Evolutionary conservation across 306 rosid genomes (phyloP).

Genomic region (Ochetophila trinervis): DNA sequence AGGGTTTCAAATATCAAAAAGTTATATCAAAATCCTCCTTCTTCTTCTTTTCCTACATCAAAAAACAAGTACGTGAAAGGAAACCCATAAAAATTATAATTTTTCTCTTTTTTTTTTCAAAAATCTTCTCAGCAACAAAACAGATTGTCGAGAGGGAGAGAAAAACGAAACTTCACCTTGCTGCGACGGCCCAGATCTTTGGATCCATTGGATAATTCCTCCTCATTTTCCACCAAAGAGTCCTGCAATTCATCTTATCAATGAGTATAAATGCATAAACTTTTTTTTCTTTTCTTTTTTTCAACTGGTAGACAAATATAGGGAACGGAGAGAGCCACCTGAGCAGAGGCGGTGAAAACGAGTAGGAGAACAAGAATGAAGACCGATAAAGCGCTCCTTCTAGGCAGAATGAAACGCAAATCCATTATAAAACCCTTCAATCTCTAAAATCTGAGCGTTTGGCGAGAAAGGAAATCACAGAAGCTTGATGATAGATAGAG

Average conservation of each 20-base stretch:
- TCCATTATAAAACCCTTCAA: conserved; percentile 26
- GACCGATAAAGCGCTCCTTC: conserved; percentile 20
- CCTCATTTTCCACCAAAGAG: conserved; percentile 31
- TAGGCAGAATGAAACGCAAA: conserved; percentile 20
- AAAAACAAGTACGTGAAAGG: neutral
- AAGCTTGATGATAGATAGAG: neutral
- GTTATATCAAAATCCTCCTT: neutral
- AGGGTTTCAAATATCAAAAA: neutral
- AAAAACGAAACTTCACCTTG: conserved; percentile 40
- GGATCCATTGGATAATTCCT: conserved; percentile 46
- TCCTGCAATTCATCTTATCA: conserved; percentile 37
- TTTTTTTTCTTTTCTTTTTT: too few relatives aligned
- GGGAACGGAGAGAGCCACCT: conserved; percentile 34
- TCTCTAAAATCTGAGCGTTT: neutral
- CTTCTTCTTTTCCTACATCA: neutral
- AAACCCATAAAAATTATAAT: neutral
- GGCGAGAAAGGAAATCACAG: neutral
- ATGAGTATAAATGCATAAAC: neutral
- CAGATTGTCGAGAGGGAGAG: neutral
- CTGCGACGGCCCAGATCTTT: conserved; percentile 85
- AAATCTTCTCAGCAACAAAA: conserved; percentile 3
- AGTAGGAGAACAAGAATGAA: conserved; percentile 28
- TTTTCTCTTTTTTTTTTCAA: neutral
- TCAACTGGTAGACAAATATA: neutral
- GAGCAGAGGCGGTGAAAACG: conserved; percentile 40